phyloP scores from a whole-genome alignment of 306 rosid genomes.

The Castanea crenata region DNA sequence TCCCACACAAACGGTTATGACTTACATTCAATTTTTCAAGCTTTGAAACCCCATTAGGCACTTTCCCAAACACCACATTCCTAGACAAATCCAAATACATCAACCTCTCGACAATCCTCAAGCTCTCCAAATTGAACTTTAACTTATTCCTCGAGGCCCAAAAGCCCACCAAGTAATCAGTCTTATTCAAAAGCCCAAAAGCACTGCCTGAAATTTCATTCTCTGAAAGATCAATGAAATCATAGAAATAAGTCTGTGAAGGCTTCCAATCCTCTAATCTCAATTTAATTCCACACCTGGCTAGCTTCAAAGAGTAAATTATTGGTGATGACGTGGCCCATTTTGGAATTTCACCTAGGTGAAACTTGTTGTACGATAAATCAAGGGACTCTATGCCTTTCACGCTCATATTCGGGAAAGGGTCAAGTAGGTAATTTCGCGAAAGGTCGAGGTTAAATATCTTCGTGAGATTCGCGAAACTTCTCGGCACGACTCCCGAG shows the following conservation, averaged over 20 bases:
- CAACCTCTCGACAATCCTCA: conserved; percentile 53
- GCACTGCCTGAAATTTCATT: conserved; percentile 66
- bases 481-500: conserved; percentile 58
- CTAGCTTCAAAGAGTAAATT: conserved; percentile 78
- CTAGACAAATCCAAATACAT: conserved; percentile 66
- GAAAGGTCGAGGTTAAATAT: conserved; percentile 87
- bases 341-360: conserved; percentile 54
- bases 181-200: conserved; percentile 52
- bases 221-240: conserved; percentile 72
- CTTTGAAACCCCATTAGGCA: conserved; percentile 48
- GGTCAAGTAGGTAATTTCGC: conserved; percentile 57
- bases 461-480: conserved; percentile 66
- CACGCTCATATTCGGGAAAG: conserved; percentile 75
- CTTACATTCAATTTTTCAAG: conserved; percentile 64
- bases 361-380: conserved; percentile 62
- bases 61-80: conserved; percentile 64
- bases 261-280: conserved; percentile 70
- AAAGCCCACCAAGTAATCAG: conserved; percentile 71
- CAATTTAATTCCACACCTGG: conserved; percentile 69
- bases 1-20: conserved; percentile 67
- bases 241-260: conserved; percentile 65
- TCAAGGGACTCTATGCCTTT: conserved; percentile 86
- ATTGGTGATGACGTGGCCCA: conserved; percentile 84
- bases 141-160: conserved; percentile 55
- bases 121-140: conserved; percentile 47